Base-by-base conservation (phyloP, 805 yeast genomes). In the Zygoascus ofunaensis region DNA sequence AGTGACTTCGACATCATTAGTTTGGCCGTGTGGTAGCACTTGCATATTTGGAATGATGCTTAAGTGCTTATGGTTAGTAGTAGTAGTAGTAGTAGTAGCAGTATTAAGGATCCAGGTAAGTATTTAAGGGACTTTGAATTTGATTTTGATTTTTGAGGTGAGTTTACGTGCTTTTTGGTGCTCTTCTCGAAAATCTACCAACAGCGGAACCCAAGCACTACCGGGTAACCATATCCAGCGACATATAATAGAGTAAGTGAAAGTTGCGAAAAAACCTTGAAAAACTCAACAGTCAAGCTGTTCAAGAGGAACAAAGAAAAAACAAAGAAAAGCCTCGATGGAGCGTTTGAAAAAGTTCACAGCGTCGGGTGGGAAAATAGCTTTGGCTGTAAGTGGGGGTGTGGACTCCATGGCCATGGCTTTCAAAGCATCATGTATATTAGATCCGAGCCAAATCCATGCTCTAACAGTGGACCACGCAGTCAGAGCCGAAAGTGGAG, bases 381-480 rank as follows among this genome's bases (percentile, higher is more conserved):
- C 69, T 4, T 59, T 84, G 15, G 87, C 87, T 0, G 70, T 84
- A 1, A 79, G 87, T 14, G 94, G 94, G 1, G 94, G 94, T 1
- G 87, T 80, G 0, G 94, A 84, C 56, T 83, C 92, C 1, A 78
- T 83, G 77, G 79, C 83, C 12, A 58, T 84, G 37, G 68, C 82
- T 0, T 71, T 71, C 50, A 62, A 82, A 17, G 58, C 80, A 3
- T 48, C 64, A 0, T 58, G 62, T 21, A 14, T 19, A 17, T 20
- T 41, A 5, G 7, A 17, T 12, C 4, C 36, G 17, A 15, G 26
- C 5, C 45, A 42, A 2, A 49, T 74, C 17, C 26, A 47, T 21
- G 85, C 87, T 2, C 65, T 81, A 32, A 80, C 89, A 0, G 72
- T 84, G 0, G 82, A 85, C 57, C 94, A 84, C 55, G 63, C 65